Base-by-base conservation (phyloP, 768 basidiomycete genomes). In the Dioszegia crocea region DNA sequence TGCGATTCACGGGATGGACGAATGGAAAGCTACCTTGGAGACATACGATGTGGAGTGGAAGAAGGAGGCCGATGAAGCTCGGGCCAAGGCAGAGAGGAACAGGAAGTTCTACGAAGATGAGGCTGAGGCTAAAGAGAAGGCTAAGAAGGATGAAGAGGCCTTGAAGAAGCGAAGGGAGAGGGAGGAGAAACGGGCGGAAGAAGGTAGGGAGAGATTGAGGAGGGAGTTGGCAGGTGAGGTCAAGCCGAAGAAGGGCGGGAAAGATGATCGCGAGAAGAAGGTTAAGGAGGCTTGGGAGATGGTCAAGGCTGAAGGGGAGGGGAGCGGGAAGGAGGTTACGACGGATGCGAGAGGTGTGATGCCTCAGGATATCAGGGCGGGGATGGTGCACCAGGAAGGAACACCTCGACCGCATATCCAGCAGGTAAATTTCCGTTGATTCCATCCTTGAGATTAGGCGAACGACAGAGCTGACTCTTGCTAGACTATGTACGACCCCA, bases 241-340 rank as follows among this genome's bases (percentile, higher is more conserved):
- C 17, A 40, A 40, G 24, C 51, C 26, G 2, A 36, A 33, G 38
- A 5, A 36, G 31, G 2, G 43, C 14, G 26, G 54, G 31, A n/a
- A 41, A 40, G 29, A 46, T 43, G 27, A 46, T 9, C 6, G 40
- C 26, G 45, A 21, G 23, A 67, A 70, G 55, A 45, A 64, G 54
- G 73, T 77, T 16, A 73, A 70, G 47, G 74, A 76, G 43, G 75
- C 75, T 50, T 76, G 75, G 75, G 73, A 76, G 58, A 55, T 76
- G 55, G 70, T 76, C 33, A 66, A 64, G 43, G 63, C 56, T 27
- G 29, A 55, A 0, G 33, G 54, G 52, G 54, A 29, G 23, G 31
- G 50, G 38, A 52, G n/a, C 3, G 56, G 38, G 11, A 29, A 49
- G 14, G 59, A 53, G 14, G 54, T 56, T 2, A 59, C 55, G 8